Base-by-base conservation (phyloP, 441 rosid species). In the Euphorbia schlechtendalii region DNA sequence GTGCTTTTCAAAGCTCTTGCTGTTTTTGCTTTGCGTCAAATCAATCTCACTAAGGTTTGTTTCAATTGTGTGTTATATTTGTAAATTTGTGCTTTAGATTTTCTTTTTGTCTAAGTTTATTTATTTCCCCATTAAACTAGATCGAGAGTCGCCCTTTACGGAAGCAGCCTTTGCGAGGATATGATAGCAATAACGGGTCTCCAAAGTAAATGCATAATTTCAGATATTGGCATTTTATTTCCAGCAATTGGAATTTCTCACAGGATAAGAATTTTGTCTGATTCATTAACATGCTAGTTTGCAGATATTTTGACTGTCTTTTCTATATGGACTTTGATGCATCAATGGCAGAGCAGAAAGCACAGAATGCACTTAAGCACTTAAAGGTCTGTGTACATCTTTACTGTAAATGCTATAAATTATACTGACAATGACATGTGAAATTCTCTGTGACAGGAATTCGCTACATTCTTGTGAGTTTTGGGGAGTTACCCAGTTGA, bases 271-370 rank as follows among this genome's bases (percentile, higher is more conserved):
- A 59, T 32, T 32, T 32, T 24, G 8, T n/a, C 10, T 27, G 22
- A 27, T 66, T 13, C 38, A 6, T n/a, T 43, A 62, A 6, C 30
- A 24, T 36, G 41, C 64, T 74, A 55, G 73, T 28, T 70, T 36
- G 63, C 86, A 87, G 98, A 72, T 85, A 80, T 78, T 95, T 95
- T 67, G 98, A 89, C 74, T 95, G 86, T 71, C 89, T 91, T 57
- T 95, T 95, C 80, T 95, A 91, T 64, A 96, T 95, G 78, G 99
- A 95, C 72, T 95, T 95, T 30, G 99, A 89, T 74, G 94, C 98
- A 69, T 95, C 99, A 43, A 95, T 91, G 98, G 99, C 99, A 56
- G 91, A 92, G 25, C 81, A 85, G 82, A 81, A 77, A 25, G 98
- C 99, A 48, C 99, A 95, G 70, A 91, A 94, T 75, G 99, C 98